These are phyloP conservation scores for Chrysosporium keratinophilum DNA, from an alignment of 2,329 filamentous ascomycete genomes.

Conservation along the genomic window DNA sequence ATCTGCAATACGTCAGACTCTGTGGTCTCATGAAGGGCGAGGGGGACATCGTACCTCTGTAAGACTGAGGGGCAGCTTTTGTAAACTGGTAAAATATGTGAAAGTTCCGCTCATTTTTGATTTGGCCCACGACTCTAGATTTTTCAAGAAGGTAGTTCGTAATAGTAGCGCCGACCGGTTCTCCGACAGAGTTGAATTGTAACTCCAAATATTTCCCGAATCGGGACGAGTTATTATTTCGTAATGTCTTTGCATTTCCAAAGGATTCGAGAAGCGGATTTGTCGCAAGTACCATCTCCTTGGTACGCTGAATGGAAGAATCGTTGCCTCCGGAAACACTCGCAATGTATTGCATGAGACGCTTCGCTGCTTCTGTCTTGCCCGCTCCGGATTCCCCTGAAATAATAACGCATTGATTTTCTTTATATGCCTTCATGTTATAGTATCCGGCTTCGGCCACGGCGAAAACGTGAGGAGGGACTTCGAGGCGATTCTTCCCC, in stretches of 20 bases:
- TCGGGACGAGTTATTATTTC: slow-evolving; percentile 97
- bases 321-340: slow-evolving; percentile 80
- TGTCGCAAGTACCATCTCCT: slow-evolving; percentile 98
- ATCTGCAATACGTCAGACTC: slow-evolving; percentile 36
- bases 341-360: slow-evolving; percentile 99
- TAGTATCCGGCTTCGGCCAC: slow-evolving; percentile 96
- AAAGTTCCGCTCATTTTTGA: slow-evolving; percentile 91
- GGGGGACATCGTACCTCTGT: slow-evolving; percentile 47
- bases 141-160: slow-evolving; percentile 97
- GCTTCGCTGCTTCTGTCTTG: slow-evolving; percentile 97
- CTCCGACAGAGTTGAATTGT: slow-evolving; percentile 83
- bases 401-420: slow-evolving; percentile 99
- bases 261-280: slow-evolving; percentile 96
- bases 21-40: background rate
- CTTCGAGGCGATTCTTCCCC: slow-evolving; percentile 91
- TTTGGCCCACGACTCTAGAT: slow-evolving; percentile 87
- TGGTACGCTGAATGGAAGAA: slow-evolving; percentile 86
- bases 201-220: slow-evolving; percentile 98
- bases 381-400: slow-evolving; percentile 96
- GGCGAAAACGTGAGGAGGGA: slow-evolving; percentile 90
- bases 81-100: slow-evolving; percentile 99
- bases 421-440: slow-evolving; percentile 99
- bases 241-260: slow-evolving; percentile 92
- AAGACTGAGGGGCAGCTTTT: slow-evolving; percentile 79
- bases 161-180: slow-evolving; percentile 92